phyloP scores from a whole-genome alignment of 176 grass and related monocot species.

The Luzula sylvatica region DNA sequence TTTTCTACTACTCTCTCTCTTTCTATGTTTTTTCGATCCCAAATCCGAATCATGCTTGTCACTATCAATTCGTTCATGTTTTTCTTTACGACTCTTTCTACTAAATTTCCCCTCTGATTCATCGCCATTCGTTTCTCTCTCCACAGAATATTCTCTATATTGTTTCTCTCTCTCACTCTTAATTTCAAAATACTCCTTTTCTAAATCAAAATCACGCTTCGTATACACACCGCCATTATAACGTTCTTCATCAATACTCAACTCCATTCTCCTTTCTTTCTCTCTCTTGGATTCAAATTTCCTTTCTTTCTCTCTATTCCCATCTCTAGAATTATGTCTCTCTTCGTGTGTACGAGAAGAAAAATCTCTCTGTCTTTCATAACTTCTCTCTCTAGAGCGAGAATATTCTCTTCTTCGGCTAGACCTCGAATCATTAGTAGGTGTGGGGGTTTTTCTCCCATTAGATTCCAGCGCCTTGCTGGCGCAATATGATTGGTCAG shows the following conservation, averaged over 20 bases:
- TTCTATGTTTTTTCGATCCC: slow-evolving; percentile 10
- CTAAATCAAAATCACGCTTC: slow-evolving; percentile 15
- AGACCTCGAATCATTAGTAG: slow-evolving; percentile 25
- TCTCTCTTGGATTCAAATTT: slow-evolving; percentile 10
- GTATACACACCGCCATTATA: slow-evolving; percentile 15
- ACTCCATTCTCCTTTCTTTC: slow-evolving; percentile 16
- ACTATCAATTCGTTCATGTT: neutral
- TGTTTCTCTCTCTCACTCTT: slow-evolving; percentile 14
- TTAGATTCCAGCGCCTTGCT: slow-evolving; percentile 40
- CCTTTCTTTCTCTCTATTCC: neutral
- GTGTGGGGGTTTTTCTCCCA: slow-evolving; percentile 30
- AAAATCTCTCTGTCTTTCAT: slow-evolving; percentile 19
- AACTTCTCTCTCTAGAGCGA: slow-evolving; percentile 19
- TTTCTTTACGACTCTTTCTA: slow-evolving; percentile 29
- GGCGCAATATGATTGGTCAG: slow-evolving; percentile 30
- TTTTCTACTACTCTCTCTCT: slow-evolving; percentile 24
- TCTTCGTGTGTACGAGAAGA: slow-evolving; percentile 29
- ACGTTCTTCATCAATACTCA: slow-evolving; percentile 15
- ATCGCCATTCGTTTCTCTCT: slow-evolving; percentile 22
- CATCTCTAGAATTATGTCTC: slow-evolving; percentile 13
- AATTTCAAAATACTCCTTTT: slow-evolving; percentile 11
- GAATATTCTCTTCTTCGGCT: slow-evolving; percentile 32
- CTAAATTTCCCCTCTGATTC: slow-evolving; percentile 18
- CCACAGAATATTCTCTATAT: slow-evolving; percentile 6
- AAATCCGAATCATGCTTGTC: slow-evolving; percentile 12